Evolutionary conservation across 2,329 filamentous ascomycete genomes (phyloP).

Genomic region (Xylaria arbuscula): DNA sequence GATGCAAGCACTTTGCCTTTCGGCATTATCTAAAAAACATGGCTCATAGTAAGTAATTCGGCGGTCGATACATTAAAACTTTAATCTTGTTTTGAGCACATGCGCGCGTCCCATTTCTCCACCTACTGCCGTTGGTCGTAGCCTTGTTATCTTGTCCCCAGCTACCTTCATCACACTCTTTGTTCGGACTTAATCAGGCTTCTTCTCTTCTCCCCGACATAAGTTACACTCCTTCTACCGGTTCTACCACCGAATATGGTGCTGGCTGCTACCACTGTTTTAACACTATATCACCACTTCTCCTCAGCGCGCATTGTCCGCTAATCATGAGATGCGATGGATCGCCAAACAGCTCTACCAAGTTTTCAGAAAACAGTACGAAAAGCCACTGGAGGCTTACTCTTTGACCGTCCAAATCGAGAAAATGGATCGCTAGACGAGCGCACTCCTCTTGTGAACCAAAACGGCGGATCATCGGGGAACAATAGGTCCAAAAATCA

Average conservation of each 20-base stretch:
- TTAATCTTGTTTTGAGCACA: conserved; percentile 16
- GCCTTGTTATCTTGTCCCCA: background rate
- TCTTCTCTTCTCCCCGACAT: background rate
- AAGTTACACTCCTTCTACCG: background rate
- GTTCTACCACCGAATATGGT: conserved; percentile 24
- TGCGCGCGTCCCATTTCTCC: background rate
- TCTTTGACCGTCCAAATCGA: conserved; percentile 23
- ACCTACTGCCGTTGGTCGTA: background rate
- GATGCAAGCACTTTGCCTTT: conserved; percentile 12
- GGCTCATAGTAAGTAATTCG: conserved; percentile 32
- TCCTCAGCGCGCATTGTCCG: conserved; percentile 31
- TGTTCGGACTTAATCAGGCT: background rate
- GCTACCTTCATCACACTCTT: conserved; percentile 14
- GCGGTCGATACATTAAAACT: conserved; percentile 21
- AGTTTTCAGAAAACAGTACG: conserved; percentile 45
- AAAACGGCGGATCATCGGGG: conserved; percentile 32
- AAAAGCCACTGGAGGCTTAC: conserved; percentile 38
- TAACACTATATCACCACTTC: conserved; percentile 12
- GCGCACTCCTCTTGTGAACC: conserved; percentile 44
- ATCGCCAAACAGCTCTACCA: conserved; percentile 46
- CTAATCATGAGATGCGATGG: conserved; percentile 49
- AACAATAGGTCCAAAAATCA: conserved; percentile 43
- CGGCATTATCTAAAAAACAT: conserved; percentile 18
- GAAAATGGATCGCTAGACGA: conserved; percentile 47
- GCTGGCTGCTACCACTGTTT: conserved; percentile 2